These are phyloP conservation scores for Chlorociboria aeruginascens DNA, from an alignment of 495 filamentous ascomycete genomes.

Conservation along the genomic window DNA sequence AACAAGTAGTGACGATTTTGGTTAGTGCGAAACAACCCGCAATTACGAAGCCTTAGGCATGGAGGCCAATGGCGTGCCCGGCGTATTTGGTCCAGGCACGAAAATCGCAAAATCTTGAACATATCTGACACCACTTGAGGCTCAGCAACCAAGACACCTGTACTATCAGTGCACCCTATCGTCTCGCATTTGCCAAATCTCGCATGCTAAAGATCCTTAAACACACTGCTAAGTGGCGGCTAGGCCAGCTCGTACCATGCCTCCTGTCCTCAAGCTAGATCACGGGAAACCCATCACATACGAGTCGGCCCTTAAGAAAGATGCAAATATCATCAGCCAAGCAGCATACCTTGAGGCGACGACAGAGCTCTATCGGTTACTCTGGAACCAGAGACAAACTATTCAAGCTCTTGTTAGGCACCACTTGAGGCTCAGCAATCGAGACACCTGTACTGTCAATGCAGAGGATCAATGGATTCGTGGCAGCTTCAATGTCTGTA, in stretches of 20 bases:
- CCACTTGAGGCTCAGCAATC: slow-evolving; percentile 1
- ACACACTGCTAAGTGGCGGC: no score
- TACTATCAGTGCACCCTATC: no score
- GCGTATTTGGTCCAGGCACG: no score
- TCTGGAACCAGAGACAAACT: not conserved
- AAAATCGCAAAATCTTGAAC: no score
- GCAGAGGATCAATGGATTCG: slow-evolving; percentile 25
- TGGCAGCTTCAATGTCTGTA: slow-evolving; percentile 33
- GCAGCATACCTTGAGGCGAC: not conserved
- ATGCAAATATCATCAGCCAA: slow-evolving; percentile 1
- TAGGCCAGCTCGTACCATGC: no score
- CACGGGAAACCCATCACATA: not conserved
- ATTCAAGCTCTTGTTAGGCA: slow-evolving; percentile 1
- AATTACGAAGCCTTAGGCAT: no score
- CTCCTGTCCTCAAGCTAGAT: not conserved
- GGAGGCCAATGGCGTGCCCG: no score
- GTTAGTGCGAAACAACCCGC: no score
- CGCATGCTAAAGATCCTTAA: no score
- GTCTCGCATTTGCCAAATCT: no score
- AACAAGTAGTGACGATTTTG: no score
- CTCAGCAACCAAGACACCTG: slow-evolving; percentile 2
- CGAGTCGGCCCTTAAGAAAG: slow-evolving; percentile 1
- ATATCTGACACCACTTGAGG: slow-evolving; percentile 1
- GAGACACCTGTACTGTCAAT: slow-evolving; percentile 8
- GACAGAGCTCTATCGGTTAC: not conserved